A percentile compares a stretch with the other conserved stretches of the same genome.
Conservation (phyloP, 1,284 basidiomycete genomes). For the Pholiota adiposa region DNA sequence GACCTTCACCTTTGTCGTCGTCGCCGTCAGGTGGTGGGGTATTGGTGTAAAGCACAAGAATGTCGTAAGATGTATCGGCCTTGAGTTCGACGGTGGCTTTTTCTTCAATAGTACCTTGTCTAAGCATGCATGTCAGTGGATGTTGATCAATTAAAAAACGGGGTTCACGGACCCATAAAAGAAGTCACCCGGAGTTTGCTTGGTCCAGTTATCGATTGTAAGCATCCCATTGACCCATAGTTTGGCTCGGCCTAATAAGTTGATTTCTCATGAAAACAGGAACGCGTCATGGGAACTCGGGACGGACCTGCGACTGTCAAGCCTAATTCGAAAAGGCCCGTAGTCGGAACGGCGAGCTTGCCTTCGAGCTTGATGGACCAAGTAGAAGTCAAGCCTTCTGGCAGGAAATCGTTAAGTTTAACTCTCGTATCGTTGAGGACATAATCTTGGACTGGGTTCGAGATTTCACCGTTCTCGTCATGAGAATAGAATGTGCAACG, state of each 20-base stretch:
- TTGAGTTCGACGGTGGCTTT: constrained; percentile 49
- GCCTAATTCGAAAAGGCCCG: constrained; percentile 55
- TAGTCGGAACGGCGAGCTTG: constrained; percentile 43
- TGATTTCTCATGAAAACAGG: neutral
- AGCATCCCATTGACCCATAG: constrained; percentile 66
- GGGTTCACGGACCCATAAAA: constrained; percentile 60
- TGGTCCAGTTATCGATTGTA: constrained; percentile 72
- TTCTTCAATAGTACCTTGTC: constrained; percentile 68
- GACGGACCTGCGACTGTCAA: constrained; percentile 54
- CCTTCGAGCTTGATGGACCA: constrained; percentile 60
- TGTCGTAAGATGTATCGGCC: constrained; percentile 49
- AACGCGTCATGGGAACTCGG: neutral
- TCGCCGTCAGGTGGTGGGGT: constrained; percentile 52
- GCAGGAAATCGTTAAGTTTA: constrained; percentile 69
- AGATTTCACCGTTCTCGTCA: constrained; percentile 48
- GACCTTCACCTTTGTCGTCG: constrained; percentile 45
- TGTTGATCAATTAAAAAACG: neutral
- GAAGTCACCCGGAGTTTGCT: constrained; percentile 67
- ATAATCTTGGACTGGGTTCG: constrained; percentile 49
- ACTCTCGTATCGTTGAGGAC: constrained; percentile 63
- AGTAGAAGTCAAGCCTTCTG: constrained; percentile 47
- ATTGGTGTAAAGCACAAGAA: constrained; percentile 68
- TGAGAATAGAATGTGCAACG: constrained; percentile 63
- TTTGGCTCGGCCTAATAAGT: constrained; percentile 50
- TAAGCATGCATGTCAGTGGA: constrained; percentile 20